Evolutionary conservation across 179 eudicot species (phyloP).

Genomic region (Patellifolia procumbens): DNA sequence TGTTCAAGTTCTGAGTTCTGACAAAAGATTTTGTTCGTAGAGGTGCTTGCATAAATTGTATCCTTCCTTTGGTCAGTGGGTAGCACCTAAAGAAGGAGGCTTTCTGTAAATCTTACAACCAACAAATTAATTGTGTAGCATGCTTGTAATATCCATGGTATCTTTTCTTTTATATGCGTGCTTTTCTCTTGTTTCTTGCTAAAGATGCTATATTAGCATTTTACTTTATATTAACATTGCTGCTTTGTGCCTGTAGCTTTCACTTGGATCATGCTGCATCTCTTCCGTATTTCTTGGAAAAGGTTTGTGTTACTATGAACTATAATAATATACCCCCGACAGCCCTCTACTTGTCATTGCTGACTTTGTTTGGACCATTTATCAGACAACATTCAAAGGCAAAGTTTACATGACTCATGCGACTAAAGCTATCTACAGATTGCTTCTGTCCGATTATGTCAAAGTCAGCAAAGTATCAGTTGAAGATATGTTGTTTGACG

Average conservation of each 20-base stretch:
- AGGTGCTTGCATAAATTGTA: not conserved
- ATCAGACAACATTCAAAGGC: slow-evolving; percentile 86
- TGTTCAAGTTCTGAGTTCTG: not conserved
- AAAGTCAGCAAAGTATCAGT: slow-evolving; percentile 98
- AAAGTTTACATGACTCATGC: slow-evolving; percentile 98
- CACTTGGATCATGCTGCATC: slow-evolving; percentile 99
- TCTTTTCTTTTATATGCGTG: not conserved
- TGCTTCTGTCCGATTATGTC: slow-evolving; percentile 86
- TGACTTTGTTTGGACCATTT: not conserved
- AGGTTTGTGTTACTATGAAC: slow-evolving; percentile 50
- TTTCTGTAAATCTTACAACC: not conserved
- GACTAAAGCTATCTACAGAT: slow-evolving; percentile 86
- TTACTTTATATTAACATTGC: not conserved
- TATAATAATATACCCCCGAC: not conserved
- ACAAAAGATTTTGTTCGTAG: not conserved
- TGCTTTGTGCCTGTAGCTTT: slow-evolving; percentile 59
- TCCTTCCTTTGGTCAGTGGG: not conserved
- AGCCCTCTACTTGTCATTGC: slow-evolving; percentile 13
- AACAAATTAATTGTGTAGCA: not conserved
- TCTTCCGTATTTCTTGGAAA: slow-evolving; percentile 91
- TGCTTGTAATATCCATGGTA: not conserved
- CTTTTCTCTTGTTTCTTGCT: not conserved
- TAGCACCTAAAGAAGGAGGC: not conserved
- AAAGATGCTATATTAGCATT: not conserved
- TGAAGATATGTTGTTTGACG: slow-evolving; percentile 92